Evolutionary conservation across 345 rosid species (phyloP), one percentile per base, ranked within the genome.

Genomic region (Populus euphratica): DNA sequence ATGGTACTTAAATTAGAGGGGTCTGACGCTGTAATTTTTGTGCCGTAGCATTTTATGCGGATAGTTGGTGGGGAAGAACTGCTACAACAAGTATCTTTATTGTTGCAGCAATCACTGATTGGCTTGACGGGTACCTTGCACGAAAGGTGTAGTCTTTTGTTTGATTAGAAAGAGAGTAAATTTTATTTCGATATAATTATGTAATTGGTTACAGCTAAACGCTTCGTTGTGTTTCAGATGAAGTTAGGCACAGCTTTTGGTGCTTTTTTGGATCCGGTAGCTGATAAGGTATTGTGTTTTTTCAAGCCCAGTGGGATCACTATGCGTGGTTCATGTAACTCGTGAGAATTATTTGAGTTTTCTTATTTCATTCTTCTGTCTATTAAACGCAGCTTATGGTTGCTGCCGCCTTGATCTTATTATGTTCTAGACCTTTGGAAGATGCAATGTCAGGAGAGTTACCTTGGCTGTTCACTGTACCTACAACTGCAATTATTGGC

Each of bases 41-140:
- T 21, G 76, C 43, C 69, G 72, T 83, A 96, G 99, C 97, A 54
- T 96, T 94, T 85, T 94, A 92, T 50, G 81, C 89, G 76, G 98
- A 96, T 88, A 86, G 87, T 76, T 89, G 97, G 96, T 92, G 88
- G 97, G 99, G 94, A 21, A 96, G 86, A 76, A 91, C 97, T 31
- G 94, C 97, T 11, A 96, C 99, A 6, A 92, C 97, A 5, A 88
- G 95, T 80, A 89, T 94, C 77, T 96, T 96, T 78, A 83, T 96
- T 76, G 93, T 89, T 41, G 98, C 99, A n/a, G 97, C 99, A 16
- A 77, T 94, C 73, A 96, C 99, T 33, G 99, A 96, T 78, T 96
- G 99, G 99, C 98, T 96, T 63, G 99, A 96, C 75, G 99, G 99
- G 31, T 96, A 96, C 83, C 82, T 96, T 78, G 99, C 99, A 14